Base-by-base conservation (phyloP, 345 rosid species). In the Salix koriyanagi region DNA sequence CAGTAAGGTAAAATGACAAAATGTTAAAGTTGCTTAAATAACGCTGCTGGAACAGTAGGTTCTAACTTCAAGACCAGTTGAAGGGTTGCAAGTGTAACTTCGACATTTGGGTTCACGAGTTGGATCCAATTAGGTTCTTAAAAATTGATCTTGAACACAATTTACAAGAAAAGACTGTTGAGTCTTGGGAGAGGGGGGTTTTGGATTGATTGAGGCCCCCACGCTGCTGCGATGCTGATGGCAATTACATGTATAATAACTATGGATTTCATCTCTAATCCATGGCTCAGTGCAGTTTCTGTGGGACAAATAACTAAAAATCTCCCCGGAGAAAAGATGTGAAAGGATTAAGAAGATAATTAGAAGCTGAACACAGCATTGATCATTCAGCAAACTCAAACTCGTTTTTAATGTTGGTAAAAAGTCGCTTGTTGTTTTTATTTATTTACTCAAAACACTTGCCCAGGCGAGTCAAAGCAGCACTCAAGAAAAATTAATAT, bases 31-130 rank as follows among this genome's bases (percentile, higher is more conserved):
- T 54, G 30, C 36, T 26, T 30, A 32, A 18, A 44, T 46, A 42
- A 12, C 28, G 54, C 5, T 58, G 14, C 30, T 30, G 23, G 41
- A 58, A 28, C 7, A 14, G 14, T n/a, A 21, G 2, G 50, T 72
- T 72, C 14, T 56, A 36, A 46, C 0, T 70, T 10, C 41, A 28
- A 8, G 42, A 71, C 75, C 75, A 61, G 50, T 30, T 69, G 42
- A 70, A 39, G 16, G 71, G 70, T 48, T 12, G 72, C 80, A 61
- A 42, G 67, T 69, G 69, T 48, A 13, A 34, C 25, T 42, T 76
- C 73, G 56, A 42, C 61, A 39, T 37, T 52, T 65, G 75, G 70
- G 83, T 28, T 88, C 91, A 83, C 85, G 86, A 82, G 81, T 71
- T 66, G 70, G 81, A 81, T 76, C 75, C 36, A 34, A 34, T 34